Base-by-base conservation (phyloP, 2,329 filamentous ascomycete species). In the Aureobasidium musti region DNA sequence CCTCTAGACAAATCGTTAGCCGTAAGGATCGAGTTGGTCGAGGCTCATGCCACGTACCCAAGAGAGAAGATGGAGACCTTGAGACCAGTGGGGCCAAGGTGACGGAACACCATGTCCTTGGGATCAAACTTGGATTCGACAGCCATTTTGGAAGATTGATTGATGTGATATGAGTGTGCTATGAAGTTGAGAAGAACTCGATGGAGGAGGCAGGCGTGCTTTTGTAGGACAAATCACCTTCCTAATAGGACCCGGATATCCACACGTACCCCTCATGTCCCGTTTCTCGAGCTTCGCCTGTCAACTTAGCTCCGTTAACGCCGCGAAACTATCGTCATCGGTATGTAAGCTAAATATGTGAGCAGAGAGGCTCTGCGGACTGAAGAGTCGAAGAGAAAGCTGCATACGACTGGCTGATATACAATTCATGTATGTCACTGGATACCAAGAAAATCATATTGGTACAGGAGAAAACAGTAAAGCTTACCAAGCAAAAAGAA, bases 51-150 rank as follows among this genome's bases (percentile, higher is more conserved):
- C 19, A 59, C 39, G 8, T 21, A 59, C 54, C 54, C 54, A 13
- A 59, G 54, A 37, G 54, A 59, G 39, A 59, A 59, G 26, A 59
- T 14, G 13, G 54, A 59, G 54, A 83, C 81, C 74, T 83, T 83
- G 39, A 83, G 75, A 65, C 81, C 81, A 50, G 78, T 77, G 6
- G 79, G 79, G 23, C 79, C 80, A 6, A 82, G 75, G 70, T 81
- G 76, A 68, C 81, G 78, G 73, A 77, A 77, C 66, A 76, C 73
- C 78, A 80, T 83, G 73, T 82, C 79, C 75, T 83, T 81, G 67
- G 81, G 80, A 67, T 82, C 78, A 71, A 79, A 83, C 71, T 79
- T 81, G 69, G 78, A 79, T 71, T 81, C 79, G 67, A 82, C 77
- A 52, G 74, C 73, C 61, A 64, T 64, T 45, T 21, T 64, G 49